Conservation (phyloP, 1,284 basidiomycete genomes). For the Peniophora sp. region DNA sequence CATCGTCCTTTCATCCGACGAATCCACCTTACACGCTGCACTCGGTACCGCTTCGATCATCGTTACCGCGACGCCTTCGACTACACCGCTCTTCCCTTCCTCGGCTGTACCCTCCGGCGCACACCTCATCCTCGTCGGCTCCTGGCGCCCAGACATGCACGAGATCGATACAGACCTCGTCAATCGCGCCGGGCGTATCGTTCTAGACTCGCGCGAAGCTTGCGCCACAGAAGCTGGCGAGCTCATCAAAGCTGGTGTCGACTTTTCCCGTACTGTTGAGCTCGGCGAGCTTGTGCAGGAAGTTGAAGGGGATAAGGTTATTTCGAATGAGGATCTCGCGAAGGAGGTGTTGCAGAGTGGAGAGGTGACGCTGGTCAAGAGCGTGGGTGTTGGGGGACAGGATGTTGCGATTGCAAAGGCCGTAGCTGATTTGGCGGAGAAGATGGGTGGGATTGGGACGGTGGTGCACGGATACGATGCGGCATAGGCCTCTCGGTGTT, state of each 20-base stretch:
- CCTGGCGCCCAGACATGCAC: constrained; percentile 74
- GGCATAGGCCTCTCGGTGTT: too few species aligned
- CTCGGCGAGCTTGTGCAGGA: constrained; percentile 48
- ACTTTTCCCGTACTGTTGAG: constrained; percentile 37
- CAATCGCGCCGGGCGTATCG: constrained; percentile 36
- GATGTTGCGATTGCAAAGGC: constrained; percentile 61
- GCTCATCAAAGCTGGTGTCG: constrained; percentile 46
- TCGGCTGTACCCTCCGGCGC: constrained; percentile 52
- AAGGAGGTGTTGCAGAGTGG: constrained; percentile 17
- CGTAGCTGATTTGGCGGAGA: constrained; percentile 32
- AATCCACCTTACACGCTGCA: constrained; percentile 20
- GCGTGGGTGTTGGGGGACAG: constrained; percentile 70
- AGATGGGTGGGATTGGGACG: constrained; percentile 26
- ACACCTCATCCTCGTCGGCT: constrained; percentile 76
- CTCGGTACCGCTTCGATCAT: constrained; percentile 47
- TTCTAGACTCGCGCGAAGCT: constrained; percentile 70
- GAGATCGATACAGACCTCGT: constrained; percentile 64
- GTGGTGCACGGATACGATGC: constrained; percentile 29
- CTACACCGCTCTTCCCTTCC: constrained; percentile 60
- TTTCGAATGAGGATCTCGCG: constrained; percentile 17
- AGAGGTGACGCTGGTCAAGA: constrained; percentile 68
- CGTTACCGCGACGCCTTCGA: constrained; percentile 74
- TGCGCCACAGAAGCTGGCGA: constrained; percentile 75
- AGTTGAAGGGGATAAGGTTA: constrained; percentile 14
- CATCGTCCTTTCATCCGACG: neutral